phyloP scores from a whole-genome alignment of 768 basidiomycete genomes.

The Pleurotus tuber-regium region DNA sequence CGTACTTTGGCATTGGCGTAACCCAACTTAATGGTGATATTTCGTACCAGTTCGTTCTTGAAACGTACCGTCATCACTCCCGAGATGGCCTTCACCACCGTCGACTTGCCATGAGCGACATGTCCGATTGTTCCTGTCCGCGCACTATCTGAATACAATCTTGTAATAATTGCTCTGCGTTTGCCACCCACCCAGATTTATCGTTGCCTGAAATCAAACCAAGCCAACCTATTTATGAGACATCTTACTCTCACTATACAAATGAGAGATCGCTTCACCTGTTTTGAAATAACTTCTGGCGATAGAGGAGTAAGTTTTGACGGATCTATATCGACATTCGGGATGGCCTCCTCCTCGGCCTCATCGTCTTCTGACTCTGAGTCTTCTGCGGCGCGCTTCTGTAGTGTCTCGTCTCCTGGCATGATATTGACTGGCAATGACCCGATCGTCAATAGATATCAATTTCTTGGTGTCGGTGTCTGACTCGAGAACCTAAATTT shows the following conservation, averaged over 20 bases:
- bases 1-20: conserved; percentile 98
- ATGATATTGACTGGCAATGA: too few relatives aligned
- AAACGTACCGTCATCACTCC: conserved; percentile 98
- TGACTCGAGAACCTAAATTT: too few relatives aligned
- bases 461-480: too few relatives aligned
- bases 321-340: conserved; percentile 74
- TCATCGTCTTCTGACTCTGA: conserved; percentile 70
- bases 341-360: conserved; percentile 49
- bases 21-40: conserved; percentile 99
- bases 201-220: conserved; percentile 75
- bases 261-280: conserved; percentile 47
- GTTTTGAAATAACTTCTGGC: conserved; percentile 89
- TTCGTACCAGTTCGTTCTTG: conserved; percentile 98
- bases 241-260: not conserved
- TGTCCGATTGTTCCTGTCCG: conserved; percentile 91
- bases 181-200: conserved; percentile 81
- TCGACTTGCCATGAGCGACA: conserved; percentile 97
- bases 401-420: conserved; percentile 66
- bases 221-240: too few relatives aligned
- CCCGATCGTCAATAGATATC: conserved; percentile 11
- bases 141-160: too few relatives aligned
- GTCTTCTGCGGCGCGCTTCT: conserved; percentile 42
- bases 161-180: too few relatives aligned
- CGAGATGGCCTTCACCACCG: conserved; percentile 97
- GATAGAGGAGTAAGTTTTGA: conserved; percentile 84